phyloP scores from a whole-genome alignment of 371 early-diverging fungal genomes.

The Syncephalis fuscata region DNA sequence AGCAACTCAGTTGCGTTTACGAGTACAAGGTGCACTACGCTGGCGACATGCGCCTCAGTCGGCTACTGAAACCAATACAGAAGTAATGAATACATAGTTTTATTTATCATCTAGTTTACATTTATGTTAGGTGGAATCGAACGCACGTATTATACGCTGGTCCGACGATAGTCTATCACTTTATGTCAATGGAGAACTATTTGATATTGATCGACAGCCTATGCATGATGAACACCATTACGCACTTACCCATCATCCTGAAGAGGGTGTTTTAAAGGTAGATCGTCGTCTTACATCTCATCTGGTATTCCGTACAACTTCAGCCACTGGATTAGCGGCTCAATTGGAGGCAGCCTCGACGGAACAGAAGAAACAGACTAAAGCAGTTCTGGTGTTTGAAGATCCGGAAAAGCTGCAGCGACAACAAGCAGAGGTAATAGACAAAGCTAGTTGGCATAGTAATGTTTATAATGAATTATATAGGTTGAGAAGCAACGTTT shows the following conservation, averaged over 20 bases:
- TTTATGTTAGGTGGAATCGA: slow-evolving; percentile 36
- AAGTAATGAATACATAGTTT: slow-evolving; percentile 10
- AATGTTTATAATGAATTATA: slow-evolving; percentile 12
- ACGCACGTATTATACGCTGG: slow-evolving; percentile 70
- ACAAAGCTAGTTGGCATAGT: slow-evolving; percentile 5
- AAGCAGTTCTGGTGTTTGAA: slow-evolving; percentile 38
- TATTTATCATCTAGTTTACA: slow-evolving; percentile 2
- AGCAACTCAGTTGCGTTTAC: slow-evolving; percentile 18
- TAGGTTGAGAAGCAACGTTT: slow-evolving; percentile 11
- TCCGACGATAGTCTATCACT: slow-evolving; percentile 60
- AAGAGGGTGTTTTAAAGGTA: slow-evolving; percentile 44
- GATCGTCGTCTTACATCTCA: slow-evolving; percentile 41
- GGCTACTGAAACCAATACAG: slow-evolving; percentile 14
- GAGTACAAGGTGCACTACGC: slow-evolving; percentile 58
- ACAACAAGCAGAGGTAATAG: slow-evolving; percentile 11
- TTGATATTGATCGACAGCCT: slow-evolving; percentile 39
- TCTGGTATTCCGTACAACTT: slow-evolving; percentile 52
- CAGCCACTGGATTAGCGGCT: slow-evolving; percentile 38
- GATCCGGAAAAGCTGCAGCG: slow-evolving; percentile 28
- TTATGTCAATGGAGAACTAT: slow-evolving; percentile 57
- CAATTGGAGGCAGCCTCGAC: slow-evolving; percentile 43
- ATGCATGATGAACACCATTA: slow-evolving; percentile 41
- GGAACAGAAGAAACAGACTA: slow-evolving; percentile 42
- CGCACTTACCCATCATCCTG: slow-evolving; percentile 37
- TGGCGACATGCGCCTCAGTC: slow-evolving; percentile 43